Evolutionary conservation across 2,329 filamentous ascomycete species (phyloP).

Genomic region (Penicillium sp.): DNA sequence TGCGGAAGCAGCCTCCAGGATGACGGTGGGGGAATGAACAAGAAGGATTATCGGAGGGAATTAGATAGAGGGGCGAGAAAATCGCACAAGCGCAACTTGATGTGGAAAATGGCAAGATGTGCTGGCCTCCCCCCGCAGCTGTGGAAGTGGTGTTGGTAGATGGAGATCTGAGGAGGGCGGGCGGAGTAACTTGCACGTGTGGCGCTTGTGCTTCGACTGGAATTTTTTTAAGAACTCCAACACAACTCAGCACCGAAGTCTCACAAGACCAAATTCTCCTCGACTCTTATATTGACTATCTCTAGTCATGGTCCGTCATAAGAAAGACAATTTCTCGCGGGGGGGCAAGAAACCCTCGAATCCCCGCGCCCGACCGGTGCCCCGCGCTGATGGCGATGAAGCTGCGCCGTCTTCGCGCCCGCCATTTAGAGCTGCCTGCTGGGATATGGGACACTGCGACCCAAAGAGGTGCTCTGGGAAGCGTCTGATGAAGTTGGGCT

Average conservation of each 20-base stretch:
- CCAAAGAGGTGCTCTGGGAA: conserved; percentile 96
- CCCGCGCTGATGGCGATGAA: conserved; percentile 47
- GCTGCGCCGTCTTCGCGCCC: conserved; percentile 39
- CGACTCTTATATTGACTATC: neutral
- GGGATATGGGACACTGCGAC: conserved; percentile 97
- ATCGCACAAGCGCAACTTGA: conserved; percentile 4
- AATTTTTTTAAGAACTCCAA: conserved; percentile 16
- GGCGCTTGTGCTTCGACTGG: conserved; percentile 24
- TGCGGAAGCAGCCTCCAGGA: conserved; percentile 92
- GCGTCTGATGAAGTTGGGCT: conserved; percentile 83
- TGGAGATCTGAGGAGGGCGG: conserved; percentile 16
- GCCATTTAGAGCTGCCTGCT: conserved; percentile 89
- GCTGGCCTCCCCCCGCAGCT: conserved; percentile 10
- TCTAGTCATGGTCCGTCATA: conserved; percentile 81
- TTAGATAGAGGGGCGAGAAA: conserved; percentile 4
- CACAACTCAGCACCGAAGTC: conserved; percentile 2
- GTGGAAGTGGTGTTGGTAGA: conserved; percentile 16
- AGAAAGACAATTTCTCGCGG: conserved; percentile 77
- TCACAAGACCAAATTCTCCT: neutral
- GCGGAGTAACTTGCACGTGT: conserved; percentile 32
- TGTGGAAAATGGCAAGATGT: conserved; percentile 10
- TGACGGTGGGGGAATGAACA: conserved; percentile 30
- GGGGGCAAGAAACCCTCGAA: conserved; percentile 72
- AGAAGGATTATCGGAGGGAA: conserved; percentile 1
- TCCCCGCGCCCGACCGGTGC: conserved; percentile 55